phyloP scores from a whole-genome alignment of 805 yeast species.

The Kodamaea sagamina region DNA sequence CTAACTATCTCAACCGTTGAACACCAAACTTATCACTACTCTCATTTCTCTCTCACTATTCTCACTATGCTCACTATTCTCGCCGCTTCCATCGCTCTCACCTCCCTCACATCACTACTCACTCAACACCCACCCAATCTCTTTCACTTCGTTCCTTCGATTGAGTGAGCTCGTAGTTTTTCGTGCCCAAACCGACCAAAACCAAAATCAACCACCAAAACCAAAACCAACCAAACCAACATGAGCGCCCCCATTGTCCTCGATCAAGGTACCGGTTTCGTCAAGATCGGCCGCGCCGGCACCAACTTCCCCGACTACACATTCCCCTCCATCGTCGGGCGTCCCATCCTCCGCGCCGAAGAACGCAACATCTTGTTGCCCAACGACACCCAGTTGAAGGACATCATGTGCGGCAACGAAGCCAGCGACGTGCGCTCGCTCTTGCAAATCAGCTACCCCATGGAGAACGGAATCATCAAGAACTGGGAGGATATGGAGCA shows the following conservation, averaged over 20 bases:
- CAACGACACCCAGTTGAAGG: conserved; percentile 77
- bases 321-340: conserved; percentile 95
- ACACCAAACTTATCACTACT: no score
- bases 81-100: no score
- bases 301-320: conserved; percentile 96
- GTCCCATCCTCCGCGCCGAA: conserved; percentile 96
- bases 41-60: no score
- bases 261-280: conserved; percentile 99
- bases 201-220: no score
- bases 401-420: conserved; percentile 97
- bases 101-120: no score
- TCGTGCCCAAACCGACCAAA: not conserved
- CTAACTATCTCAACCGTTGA: no score
- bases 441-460: conserved; percentile 92
- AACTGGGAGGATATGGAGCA: conserved; percentile 99
- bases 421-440: conserved; percentile 89
- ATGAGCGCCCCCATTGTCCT: conserved; percentile 54
- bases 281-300: conserved; percentile 95
- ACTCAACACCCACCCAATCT: no score
- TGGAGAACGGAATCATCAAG: conserved; percentile 97
- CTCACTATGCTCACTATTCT: no score
- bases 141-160: no score
- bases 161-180: no score
- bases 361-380: conserved; percentile 63
- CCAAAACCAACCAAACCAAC: conserved; percentile 2